These are phyloP conservation scores for Monilinia polystroma DNA, from an alignment of 2,329 filamentous ascomycete species.

Conservation along the genomic window DNA sequence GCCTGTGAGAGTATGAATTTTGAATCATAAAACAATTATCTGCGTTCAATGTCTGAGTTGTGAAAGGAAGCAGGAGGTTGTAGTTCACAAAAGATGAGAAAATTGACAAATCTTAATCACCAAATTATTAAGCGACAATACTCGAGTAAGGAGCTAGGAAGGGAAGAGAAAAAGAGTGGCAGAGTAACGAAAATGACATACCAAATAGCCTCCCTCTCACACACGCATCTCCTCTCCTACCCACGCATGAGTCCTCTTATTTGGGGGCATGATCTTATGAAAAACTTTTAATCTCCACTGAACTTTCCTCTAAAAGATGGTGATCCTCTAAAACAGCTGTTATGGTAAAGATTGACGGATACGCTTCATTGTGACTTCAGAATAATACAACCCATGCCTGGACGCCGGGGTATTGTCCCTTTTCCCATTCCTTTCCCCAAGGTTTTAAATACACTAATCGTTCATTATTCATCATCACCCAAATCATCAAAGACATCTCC, in stretches of 20 bases:
- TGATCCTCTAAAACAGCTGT: not conserved
- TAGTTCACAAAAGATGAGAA: not conserved
- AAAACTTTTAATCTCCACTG: not conserved
- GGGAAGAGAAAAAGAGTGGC: not conserved
- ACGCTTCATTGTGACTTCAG: not conserved
- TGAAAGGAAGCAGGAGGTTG: no score
- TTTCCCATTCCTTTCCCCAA: not conserved
- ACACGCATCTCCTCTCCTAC: not conserved
- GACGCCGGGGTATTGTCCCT: slow-evolving; percentile 16
- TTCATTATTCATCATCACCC: slow-evolving; percentile 27
- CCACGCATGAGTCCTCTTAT: not conserved
- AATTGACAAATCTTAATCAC: not conserved
- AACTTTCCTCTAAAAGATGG: not conserved
- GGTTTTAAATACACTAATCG: not conserved
- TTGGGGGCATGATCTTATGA: not conserved
- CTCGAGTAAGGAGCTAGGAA: no score
- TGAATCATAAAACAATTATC: not conserved
- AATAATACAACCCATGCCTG: not conserved
- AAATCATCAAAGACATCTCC: slow-evolving; percentile 31
- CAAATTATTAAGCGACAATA: not conserved
- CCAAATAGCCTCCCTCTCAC: not conserved
- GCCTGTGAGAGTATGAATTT: not conserved
- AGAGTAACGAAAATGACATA: not conserved
- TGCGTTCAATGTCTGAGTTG: not conserved
- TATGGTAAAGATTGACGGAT: not conserved